Base-by-base conservation (phyloP, 371 early-diverging fungal species). In the Capillidium rhysosporum region DNA sequence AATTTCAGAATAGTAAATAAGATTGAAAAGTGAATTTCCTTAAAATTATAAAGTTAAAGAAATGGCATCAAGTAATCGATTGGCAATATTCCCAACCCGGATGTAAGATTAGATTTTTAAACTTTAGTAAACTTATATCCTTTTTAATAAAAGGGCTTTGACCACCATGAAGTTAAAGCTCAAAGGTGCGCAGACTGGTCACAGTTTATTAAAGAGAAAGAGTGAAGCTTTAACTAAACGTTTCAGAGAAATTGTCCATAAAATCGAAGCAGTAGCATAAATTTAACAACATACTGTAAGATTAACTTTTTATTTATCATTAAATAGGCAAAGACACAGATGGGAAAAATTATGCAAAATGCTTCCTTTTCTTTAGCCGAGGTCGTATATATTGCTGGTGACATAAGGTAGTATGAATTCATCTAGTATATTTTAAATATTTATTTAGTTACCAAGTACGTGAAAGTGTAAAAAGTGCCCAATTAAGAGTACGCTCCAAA, bases 141-240 rank as follows among this genome's bases (percentile, higher is more conserved):
- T 40, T 60, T 46, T 10, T 18, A n/a, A 20, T 23, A 30, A 46
- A 62, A 90, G 89, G 95, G 90, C 91, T 44, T 67, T 92, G 52
- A 88, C 88, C 44, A 77, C 76, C 61, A 92, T 97, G 80, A 96
- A 98, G 76, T 71, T 76, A 28, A 84, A 91, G 59, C 73, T 97
- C 34, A 97, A 97, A 71, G 97, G 96, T 14, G 99, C 98, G 18
- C 89, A 96, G 63, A 98, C 91, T 7, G 99, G 99, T 25, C 95
- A 98, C 67, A 87, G 86, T 18, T 82, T 99, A 51, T 71, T 97
- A 51, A 97, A 95, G 70, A 76, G 96, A 56, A 97, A 97, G 67
- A 84, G 91, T 56, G 99, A 99, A 69, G 99, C 99, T 0, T 70
- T 99, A 47, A 89, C 97, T 9, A 81, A 87, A 47, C 84, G 95